phyloP scores from a whole-genome alignment of 75 land plant genomes.

The Pseudotsuga menziesii region DNA sequence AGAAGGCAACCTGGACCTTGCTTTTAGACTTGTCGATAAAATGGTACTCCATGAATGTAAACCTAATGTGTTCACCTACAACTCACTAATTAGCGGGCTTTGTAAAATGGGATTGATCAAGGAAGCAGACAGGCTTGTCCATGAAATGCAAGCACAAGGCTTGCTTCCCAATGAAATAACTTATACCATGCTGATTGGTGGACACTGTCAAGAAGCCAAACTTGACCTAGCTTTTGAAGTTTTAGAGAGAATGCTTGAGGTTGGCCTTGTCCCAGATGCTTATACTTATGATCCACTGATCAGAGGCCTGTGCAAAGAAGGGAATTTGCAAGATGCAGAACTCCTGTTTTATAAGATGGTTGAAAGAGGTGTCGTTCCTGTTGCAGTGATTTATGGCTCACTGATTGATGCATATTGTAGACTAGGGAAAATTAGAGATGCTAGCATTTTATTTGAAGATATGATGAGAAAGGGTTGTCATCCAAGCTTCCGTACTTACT shows the following conservation, averaged over 20 bases:
- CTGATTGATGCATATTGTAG: constrained; percentile 50
- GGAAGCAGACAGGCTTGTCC: constrained; percentile 27
- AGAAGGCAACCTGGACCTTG: constrained; percentile 30
- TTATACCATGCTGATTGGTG: constrained; percentile 37
- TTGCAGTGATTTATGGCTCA: constrained; percentile 19
- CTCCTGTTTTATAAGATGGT: constrained; percentile 30
- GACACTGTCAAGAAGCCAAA: constrained; percentile 32
- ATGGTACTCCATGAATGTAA: constrained; percentile 37
- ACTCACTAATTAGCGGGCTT: constrained; percentile 47
- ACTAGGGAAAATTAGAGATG: constrained; percentile 31
- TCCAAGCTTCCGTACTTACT: constrained; percentile 30
- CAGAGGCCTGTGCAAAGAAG: constrained; percentile 19
- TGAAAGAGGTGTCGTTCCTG: constrained; percentile 44
- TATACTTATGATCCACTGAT: constrained; percentile 35
- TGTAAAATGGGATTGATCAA: constrained; percentile 22
- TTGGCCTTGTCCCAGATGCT: constrained; percentile 30
- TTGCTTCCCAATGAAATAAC: constrained; percentile 38
- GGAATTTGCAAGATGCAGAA: constrained; percentile 24
- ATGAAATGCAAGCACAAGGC: constrained; percentile 33
- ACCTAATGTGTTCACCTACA: constrained; percentile 37
- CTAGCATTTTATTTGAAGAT: constrained; percentile 25
- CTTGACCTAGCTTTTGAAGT: constrained; percentile 17
- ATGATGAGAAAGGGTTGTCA: constrained; percentile 31
- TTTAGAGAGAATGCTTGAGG: constrained; percentile 22
- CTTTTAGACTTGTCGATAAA: constrained; percentile 30